A percentile compares a stretch with the other conserved stretches of the same genome.
phyloP scores from a whole-genome alignment of 2,329 filamentous ascomycete species.

The Sarocladiaceae sp. region DNA sequence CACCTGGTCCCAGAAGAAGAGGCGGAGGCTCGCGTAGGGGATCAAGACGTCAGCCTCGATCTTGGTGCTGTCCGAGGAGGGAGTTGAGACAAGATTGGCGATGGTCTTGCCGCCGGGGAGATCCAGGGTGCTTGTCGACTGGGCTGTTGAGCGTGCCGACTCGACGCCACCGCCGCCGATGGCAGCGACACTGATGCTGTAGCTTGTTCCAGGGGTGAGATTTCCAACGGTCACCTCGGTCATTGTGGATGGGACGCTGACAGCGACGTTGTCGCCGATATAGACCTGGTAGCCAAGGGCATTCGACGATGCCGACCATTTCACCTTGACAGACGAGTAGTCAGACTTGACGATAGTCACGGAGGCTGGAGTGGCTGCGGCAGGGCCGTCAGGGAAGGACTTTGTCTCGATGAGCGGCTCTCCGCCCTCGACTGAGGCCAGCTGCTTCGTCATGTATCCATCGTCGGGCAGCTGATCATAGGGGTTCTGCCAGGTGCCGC shows the following conservation, averaged over 20 bases:
- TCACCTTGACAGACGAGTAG: background rate
- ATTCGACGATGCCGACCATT: background rate
- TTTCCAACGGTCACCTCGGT: background rate
- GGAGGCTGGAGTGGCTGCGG: background rate
- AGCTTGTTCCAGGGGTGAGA: background rate
- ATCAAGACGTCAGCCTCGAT: background rate
- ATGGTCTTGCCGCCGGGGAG: background rate
- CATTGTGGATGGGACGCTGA: background rate
- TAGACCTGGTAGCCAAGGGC: background rate
- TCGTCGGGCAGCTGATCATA: conserved; percentile 12
- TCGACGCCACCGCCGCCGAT: background rate
- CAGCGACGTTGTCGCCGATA: background rate
- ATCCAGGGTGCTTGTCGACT: background rate
- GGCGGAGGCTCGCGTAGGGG: background rate
- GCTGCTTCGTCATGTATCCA: conserved; percentile 9
- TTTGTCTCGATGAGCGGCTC: background rate
- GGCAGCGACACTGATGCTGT: background rate
- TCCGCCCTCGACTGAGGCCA: conserved; percentile 10
- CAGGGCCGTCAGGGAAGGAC: background rate
- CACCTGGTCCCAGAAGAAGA: background rate
- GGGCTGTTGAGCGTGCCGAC: background rate
- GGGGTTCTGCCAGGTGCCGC: conserved; percentile 6
- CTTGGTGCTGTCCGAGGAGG: background rate
- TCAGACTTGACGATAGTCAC: background rate
- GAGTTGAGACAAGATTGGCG: background rate